Percentiles rank a stretch among this genome's conserved stretches.
Conservation (phyloP, 2,329 filamentous ascomycete species). For the Paraphaeosphaeria sporulosa region DNA sequence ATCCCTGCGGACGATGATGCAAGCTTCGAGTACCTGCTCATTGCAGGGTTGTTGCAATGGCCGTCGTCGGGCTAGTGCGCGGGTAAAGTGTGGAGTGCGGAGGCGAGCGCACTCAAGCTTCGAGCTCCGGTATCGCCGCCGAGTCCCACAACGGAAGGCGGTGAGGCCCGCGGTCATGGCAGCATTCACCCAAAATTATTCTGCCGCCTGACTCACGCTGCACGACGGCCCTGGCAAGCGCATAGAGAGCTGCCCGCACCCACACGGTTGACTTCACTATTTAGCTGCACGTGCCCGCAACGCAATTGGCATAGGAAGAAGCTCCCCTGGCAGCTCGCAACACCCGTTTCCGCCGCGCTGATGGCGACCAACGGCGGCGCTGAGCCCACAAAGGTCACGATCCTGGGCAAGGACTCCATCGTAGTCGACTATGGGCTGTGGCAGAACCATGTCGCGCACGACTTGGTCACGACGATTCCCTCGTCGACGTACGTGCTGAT, state of each 20-base stretch:
- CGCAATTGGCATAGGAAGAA: background rate
- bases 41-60: background rate
- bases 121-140: constrained; percentile 3
- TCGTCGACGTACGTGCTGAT: constrained; percentile 96
- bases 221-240: constrained; percentile 1
- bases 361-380: constrained; percentile 42
- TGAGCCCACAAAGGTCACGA: constrained; percentile 71
- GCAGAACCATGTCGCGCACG: constrained; percentile 79
- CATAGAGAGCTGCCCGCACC: background rate
- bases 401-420: constrained; percentile 89
- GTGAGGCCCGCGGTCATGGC: background rate
- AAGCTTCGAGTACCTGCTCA: no score
- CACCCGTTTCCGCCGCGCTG: constrained; percentile 12
- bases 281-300: no score
- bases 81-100: background rate
- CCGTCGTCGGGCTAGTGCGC: background rate
- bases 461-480: constrained; percentile 77
- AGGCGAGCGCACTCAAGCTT: background rate
- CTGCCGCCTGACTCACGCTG: constrained; percentile 11
- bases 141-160: background rate
- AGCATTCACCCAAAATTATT: constrained; percentile 14
- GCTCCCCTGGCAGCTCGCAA: background rate
- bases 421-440: constrained; percentile 91
- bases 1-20: no score
- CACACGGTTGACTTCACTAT: background rate